Base-by-base conservation (phyloP, 768 basidiomycete species). In the Agrocybe praecox region DNA sequence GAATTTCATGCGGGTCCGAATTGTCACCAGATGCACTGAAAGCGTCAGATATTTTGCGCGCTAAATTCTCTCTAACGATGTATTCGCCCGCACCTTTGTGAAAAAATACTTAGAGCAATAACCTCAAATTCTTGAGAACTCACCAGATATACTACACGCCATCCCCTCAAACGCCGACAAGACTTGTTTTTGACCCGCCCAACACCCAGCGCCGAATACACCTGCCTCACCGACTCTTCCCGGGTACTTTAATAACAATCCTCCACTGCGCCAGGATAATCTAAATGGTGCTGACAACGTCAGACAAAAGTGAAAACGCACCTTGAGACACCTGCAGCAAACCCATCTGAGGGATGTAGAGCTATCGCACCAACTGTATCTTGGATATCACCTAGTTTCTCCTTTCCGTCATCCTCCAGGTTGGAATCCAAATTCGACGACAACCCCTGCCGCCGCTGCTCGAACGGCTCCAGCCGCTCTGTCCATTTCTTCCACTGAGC, bases 351-450 rank as follows among this genome's bases (percentile, higher is more conserved):
- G 1, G 65, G 62, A 60, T 80, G 77, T 70, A 80, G 84, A 14
- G 76, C 84, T 33, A 91, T 77, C n/a, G 90, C 90, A 15, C 92
- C 92, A 6, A 94, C 92, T 0, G 92, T 94, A 67, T 94, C 92
- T 65, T 92, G 88, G 52, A 85, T 75, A 58, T 72, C 73, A 57
- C 65, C 61, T 62, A 69, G 57, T 55, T 59, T 53, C 32, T 53
- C 50, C 19, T 54, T 53, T n/a, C 36, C 49, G 12, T 55, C 53
- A 8, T 55, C 26, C 32, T 47, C n/a, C n/a, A n/a, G n/a, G n/a
- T n/a, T n/a, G n/a, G n/a, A n/a, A n/a, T n/a, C n/a, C n/a, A n/a
- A n/a, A n/a, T n/a, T n/a, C n/a, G n/a, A n/a, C n/a, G n/a, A n/a
- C n/a, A n/a, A n/a, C n/a, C n/a, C n/a, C n/a, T n/a, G n/a, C n/a